Base-by-base conservation (phyloP, 805 yeast genomes). In the Lipomyces starkeyi region DNA sequence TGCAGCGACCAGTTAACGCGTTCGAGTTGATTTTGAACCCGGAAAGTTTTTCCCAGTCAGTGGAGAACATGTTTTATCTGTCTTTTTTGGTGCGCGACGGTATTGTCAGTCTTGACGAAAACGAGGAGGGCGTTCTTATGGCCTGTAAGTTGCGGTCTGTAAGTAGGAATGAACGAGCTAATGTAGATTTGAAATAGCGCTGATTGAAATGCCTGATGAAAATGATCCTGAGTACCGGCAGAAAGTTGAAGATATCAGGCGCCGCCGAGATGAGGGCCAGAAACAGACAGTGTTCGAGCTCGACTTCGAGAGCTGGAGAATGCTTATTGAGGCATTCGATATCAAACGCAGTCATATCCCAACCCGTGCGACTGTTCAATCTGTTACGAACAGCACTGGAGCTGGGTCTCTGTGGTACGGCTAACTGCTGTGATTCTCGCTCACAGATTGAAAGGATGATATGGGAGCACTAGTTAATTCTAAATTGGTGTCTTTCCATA, bases 11-110 rank as follows among this genome's bases (percentile, higher is more conserved):
- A 8, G 81, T 92, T 8, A 86, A 86, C 64, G 80, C 93, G 58
- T 91, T 86, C 74, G 81, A 83, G 69, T 88, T 90, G 72, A 84
- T 91, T 61, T 80, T 93, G 22, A 88, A 94, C 76, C 97, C 97
- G 0, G 69, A 79, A 17, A 88, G 94, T 6, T 93, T 89, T 77
- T 82, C 90, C 0, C 93, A 89, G 76, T 85, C 93, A 0, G 88
- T 93, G 1, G 98, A 94, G 76, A 92, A 91, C 75, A 78, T 94
- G 73, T 93, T 93, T 74, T 91, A 88, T 74, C 84, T 91, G 0
- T 90, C 97, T 76, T 93, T 93, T 74, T 79, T 94, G 58, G 85
- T 92, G 1, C 85, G 88, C 73, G 96, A 91, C 73, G 93, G 91
- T 0, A 86, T 82, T 72, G 77, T 92, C 47, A 79, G 81, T 29